These are phyloP conservation scores for Dothideomycetidae sp. DNA, from an alignment of 2,329 filamentous ascomycete species.

Conservation along the genomic window DNA sequence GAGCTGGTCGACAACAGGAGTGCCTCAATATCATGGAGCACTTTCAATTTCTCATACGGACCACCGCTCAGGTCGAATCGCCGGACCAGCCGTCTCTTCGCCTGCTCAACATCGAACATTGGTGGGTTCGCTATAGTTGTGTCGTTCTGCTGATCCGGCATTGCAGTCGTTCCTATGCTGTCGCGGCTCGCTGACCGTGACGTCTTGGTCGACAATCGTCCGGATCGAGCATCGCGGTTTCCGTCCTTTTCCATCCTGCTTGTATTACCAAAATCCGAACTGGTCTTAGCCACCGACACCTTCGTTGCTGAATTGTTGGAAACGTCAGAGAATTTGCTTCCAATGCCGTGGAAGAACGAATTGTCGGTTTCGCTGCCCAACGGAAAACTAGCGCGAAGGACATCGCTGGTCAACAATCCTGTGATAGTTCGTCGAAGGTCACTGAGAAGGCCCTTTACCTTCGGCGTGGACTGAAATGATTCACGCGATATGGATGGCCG, in stretches of 20 bases:
- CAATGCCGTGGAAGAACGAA: constrained; percentile 58
- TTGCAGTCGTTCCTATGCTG: background rate
- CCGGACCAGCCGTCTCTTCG: constrained; percentile 64
- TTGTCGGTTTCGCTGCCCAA: constrained; percentile 82
- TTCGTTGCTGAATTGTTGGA: background rate
- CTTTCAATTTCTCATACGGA: constrained; percentile 71
- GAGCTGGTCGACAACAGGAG: constrained; percentile 36
- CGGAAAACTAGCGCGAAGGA: constrained; percentile 75
- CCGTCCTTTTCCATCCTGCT: background rate
- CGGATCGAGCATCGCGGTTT: constrained; percentile 2
- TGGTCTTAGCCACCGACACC: background rate
- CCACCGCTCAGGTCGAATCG: constrained; percentile 85
- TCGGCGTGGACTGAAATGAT: constrained; percentile 6
- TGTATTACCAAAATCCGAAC: background rate
- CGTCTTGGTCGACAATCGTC: background rate
- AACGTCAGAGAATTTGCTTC: constrained; percentile 21
- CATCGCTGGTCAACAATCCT: constrained; percentile 74
- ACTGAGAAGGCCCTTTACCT: constrained; percentile 44
- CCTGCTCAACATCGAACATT: constrained; percentile 47
- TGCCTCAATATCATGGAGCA: constrained; percentile 67
- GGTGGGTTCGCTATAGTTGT: constrained; percentile 1
- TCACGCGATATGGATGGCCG: constrained; percentile 8
- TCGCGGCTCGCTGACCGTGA: background rate
- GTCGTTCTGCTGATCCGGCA: background rate
- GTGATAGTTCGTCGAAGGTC: constrained; percentile 68